Base-by-base conservation (phyloP, 768 basidiomycete species). In the Tylopilus cervinicoccineus region DNA sequence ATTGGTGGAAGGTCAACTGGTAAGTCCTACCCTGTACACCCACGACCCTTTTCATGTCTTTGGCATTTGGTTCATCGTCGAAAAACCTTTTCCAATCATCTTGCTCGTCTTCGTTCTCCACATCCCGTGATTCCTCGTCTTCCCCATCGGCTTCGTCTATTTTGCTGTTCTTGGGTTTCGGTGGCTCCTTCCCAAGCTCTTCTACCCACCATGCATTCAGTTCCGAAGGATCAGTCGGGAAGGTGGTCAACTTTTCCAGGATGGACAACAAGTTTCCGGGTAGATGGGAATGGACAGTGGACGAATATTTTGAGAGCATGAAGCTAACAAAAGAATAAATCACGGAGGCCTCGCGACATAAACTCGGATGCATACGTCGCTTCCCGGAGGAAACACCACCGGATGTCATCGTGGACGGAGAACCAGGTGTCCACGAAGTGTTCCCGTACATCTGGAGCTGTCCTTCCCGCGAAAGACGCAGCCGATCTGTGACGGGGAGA, bases 351-450 rank as follows among this genome's bases (percentile, higher is more conserved):
- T 27, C 5, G 10, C 26, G 38, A 41, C 34, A 37, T 34, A 32
- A 48, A 17, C 16, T 39, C 19, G n/a, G 45, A 20, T 17, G 28
- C 78, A 50, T 65, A 87, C 90, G 74, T 78, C 46, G 86, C 74
- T 59, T 93, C 88, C 36, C 86, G 78, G 28, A 95, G 75, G 71
- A 92, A 93, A 71, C 87, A 89, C 88, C 88, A 94, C 50, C 92
- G 79, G 27, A 94, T 71, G 58, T 95, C 92, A 58, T 91, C 87
- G 62, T 88, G 61, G 12, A 86, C 79, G 54, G 80, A 83, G 56
- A 90, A 76, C 83, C 86, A 93, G 13, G 77, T 83, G 39, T 78
- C 76, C 45, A 83, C 70, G 58, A 92, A 90, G 11, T 75, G 66
- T 36, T 80, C 70, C 22, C 83, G 69, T 4, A 90, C 80, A 48